These are phyloP conservation scores for Sequoia sempervirens DNA, from an alignment of 75 land plant genomes.

Conservation along the genomic window DNA sequence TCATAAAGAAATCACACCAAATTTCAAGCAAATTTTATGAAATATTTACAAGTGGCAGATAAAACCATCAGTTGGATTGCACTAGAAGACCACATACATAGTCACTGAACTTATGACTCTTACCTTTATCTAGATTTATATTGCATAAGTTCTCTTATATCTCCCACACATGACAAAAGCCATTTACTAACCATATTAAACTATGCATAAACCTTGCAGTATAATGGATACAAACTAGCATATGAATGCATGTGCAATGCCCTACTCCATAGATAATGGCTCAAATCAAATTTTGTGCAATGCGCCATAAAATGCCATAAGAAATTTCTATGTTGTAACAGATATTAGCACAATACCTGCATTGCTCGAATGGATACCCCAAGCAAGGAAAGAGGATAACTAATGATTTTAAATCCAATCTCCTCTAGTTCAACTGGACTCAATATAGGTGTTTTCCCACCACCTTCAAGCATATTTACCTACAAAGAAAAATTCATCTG, in stretches of 20 bases:
- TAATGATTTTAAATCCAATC: slow-evolving; percentile 83
- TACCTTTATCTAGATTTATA: background rate
- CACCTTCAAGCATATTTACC: slow-evolving; percentile 99
- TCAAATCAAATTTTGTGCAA: background rate
- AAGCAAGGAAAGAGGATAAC: slow-evolving; percentile 87
- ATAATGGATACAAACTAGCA: background rate
- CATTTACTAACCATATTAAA: background rate
- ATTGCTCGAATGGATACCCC: slow-evolving; percentile 96
- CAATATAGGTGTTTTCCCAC: slow-evolving; percentile 92
- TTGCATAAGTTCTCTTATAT: background rate
- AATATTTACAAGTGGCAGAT: background rate
- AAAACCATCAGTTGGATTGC: background rate
- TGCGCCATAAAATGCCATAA: background rate
- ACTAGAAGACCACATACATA: background rate
- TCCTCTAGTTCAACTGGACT: slow-evolving; percentile 86
- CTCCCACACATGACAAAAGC: background rate
- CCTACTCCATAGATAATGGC: background rate
- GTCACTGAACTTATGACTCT: background rate
- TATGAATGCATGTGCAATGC: background rate
- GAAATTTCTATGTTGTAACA: background rate
- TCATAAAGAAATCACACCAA: background rate
- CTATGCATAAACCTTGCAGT: background rate
- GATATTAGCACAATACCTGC: slow-evolving; percentile 50
- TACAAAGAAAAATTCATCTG: slow-evolving; percentile 18
- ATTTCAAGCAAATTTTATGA: background rate